Conservation (phyloP, 1,284 basidiomycete genomes). For the Polyporus tsugae region DNA sequence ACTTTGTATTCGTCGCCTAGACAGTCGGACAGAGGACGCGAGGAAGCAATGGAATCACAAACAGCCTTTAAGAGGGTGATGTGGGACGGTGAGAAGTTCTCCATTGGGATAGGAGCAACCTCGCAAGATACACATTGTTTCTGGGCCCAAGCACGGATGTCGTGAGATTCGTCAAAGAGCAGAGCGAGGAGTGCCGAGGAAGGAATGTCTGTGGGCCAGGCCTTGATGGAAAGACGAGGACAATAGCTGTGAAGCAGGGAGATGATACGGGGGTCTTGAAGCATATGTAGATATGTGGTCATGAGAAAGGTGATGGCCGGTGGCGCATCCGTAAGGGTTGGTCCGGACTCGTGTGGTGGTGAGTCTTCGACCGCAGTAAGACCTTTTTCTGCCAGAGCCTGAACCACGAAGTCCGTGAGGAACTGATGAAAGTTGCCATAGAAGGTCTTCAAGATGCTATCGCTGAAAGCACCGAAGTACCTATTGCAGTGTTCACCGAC, state of each 20-base stretch:
- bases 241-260: conserved; percentile 51
- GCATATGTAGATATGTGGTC: conserved; percentile 68
- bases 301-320: conserved; percentile 69
- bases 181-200: conserved; percentile 70
- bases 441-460: conserved; percentile 62
- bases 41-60: conserved; percentile 35
- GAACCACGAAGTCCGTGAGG: conserved; percentile 63
- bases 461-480: conserved; percentile 70
- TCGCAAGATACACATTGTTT: conserved; percentile 51
- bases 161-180: conserved; percentile 55
- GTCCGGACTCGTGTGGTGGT: conserved; percentile 29
- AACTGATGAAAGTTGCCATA: conserved; percentile 72
- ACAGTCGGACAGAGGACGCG: conserved; percentile 18
- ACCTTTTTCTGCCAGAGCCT: conserved; percentile 50
- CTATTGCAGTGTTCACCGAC: conserved; percentile 44
- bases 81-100: conserved; percentile 57
- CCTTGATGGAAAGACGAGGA: conserved; percentile 46
- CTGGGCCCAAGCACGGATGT: conserved; percentile 68
- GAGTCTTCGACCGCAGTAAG: conserved; percentile 36
- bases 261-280: conserved; percentile 60
- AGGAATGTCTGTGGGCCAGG: conserved; percentile 65
- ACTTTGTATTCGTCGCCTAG: conserved; percentile 23
- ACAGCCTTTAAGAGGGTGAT: conserved; percentile 51
- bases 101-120: conserved; percentile 54
- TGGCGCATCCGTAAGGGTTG: conserved; percentile 51